A percentile compares a stretch with the other conserved stretches of the same genome.
Evolutionary conservation across 305 asterid species (phyloP).

Genomic region (Nicotiana rustica): DNA sequence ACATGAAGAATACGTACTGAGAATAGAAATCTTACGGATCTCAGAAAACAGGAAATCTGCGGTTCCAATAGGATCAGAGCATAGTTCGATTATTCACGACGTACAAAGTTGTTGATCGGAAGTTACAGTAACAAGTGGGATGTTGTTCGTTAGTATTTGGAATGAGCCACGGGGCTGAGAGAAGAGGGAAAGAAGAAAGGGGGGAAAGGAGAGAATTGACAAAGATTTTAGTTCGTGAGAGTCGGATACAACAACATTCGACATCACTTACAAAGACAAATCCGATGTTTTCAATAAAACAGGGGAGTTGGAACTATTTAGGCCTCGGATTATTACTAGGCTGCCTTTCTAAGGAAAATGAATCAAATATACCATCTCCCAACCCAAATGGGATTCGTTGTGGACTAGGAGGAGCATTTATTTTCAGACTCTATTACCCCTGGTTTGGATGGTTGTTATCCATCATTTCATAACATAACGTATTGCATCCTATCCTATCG

Average conservation of each 20-base stretch:
- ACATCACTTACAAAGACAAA: conserved; percentile 19
- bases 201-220: neutral
- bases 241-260: conserved; percentile 13
- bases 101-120: neutral
- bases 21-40: conserved; percentile 25
- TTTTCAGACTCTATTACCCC: neutral
- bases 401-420: neutral
- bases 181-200: too few species aligned
- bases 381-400: neutral
- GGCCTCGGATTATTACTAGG: neutral
- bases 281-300: conserved; percentile 27
- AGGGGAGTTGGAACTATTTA: neutral
- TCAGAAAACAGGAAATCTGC: conserved; percentile 1
- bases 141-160: neutral
- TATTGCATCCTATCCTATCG: too few species aligned
- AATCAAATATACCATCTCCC: neutral
- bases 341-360: neutral
- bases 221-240: neutral
- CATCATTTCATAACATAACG: too few species aligned
- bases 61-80: conserved; percentile 27
- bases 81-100: neutral
- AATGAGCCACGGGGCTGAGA: too few species aligned
- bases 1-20: neutral
- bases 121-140: neutral
- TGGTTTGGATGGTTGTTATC: too few species aligned